Evolutionary conservation across 495 filamentous ascomycete species (phyloP).

Genomic region (Aeminium ludgeri): DNA sequence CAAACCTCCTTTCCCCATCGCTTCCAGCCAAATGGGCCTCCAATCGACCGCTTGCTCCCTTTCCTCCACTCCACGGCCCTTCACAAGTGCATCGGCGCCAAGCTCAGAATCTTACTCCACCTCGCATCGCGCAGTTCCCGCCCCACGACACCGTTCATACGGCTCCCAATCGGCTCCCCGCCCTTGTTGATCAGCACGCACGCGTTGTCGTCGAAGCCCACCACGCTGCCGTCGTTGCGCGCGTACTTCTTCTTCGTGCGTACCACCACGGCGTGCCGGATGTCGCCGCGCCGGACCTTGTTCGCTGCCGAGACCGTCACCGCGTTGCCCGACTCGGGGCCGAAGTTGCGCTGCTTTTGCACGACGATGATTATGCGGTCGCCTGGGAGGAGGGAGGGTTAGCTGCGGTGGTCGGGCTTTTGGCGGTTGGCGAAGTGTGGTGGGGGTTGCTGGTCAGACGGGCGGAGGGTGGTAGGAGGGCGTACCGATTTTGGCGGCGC

Average conservation of each 20-base stretch:
- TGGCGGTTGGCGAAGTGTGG: constrained; percentile 1
- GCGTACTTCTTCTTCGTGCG: constrained; percentile 76
- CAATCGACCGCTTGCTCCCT: too few species aligned
- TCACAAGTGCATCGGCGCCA: constrained; percentile 88
- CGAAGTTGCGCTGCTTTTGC: constrained; percentile 77
- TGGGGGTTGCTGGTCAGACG: neutral
- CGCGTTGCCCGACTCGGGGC: constrained; percentile 43
- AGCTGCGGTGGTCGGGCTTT: neutral
- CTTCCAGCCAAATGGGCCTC: too few species aligned
- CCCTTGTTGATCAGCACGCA: constrained; percentile 96
- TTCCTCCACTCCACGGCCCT: neutral
- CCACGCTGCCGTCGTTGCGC: constrained; percentile 68
- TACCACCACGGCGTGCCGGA: constrained; percentile 89
- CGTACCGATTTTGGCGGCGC: constrained; percentile 77
- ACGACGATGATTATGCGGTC: constrained; percentile 96
- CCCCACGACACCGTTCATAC: constrained; percentile 79
- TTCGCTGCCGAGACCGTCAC: constrained; percentile 48
- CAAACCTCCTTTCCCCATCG: too few species aligned
- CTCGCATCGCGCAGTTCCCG: constrained; percentile 71
- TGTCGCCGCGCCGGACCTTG: constrained; percentile 93
- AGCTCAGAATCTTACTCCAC: constrained; percentile 94
- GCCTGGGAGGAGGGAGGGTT: constrained; percentile 37
- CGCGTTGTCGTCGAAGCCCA: constrained; percentile 94
- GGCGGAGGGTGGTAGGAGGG: constrained; percentile 2
- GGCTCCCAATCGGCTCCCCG: constrained; percentile 84